A percentile compares a stretch with the other conserved stretches of the same genome.
Evolutionary conservation across 2,329 filamentous ascomycete species (phyloP).

Genomic region (Colletotrichum plurivorum): DNA sequence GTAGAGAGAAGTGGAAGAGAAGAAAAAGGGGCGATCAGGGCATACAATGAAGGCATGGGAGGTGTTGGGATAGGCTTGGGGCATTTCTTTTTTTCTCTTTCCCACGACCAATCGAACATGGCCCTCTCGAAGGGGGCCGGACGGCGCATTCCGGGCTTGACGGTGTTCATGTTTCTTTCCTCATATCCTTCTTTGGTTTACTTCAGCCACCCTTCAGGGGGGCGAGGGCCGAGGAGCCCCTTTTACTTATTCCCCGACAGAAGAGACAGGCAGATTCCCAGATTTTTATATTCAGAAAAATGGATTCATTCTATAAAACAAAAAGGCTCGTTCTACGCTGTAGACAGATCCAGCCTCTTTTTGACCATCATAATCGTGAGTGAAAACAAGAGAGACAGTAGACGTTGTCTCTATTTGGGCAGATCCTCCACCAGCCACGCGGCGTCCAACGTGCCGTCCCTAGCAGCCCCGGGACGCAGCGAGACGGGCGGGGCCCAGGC

Average conservation of each 20-base stretch:
- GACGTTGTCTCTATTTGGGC: not conserved
- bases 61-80: constrained; percentile 45
- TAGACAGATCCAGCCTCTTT: constrained; percentile 9
- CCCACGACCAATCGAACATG: constrained; percentile 10
- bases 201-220: constrained; percentile 17
- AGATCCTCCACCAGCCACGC: constrained; percentile 55
- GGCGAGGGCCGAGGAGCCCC: not conserved
- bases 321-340: constrained; percentile 17
- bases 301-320: constrained; percentile 1
- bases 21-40: constrained; percentile 35
- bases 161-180: not conserved
- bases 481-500: constrained; percentile 67
- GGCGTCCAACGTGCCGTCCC: constrained; percentile 52
- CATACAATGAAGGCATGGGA: constrained; percentile 46
- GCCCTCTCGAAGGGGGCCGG: constrained; percentile 14
- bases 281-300: constrained; percentile 3
- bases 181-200: constrained; percentile 19
- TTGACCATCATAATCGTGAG: not conserved
- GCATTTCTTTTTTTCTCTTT: not conserved
- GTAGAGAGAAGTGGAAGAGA: not conserved
- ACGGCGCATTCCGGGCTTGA: constrained; percentile 30
- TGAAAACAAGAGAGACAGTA: not conserved
- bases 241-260: not conserved
- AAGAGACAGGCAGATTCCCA: constrained; percentile 16
- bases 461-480: constrained; percentile 41